Percentiles rank a stretch among this genome's conserved stretches.
These are phyloP conservation scores for Schizothecium vesticola DNA, from an alignment of 495 filamentous ascomycete genomes.

Conservation along the genomic window DNA sequence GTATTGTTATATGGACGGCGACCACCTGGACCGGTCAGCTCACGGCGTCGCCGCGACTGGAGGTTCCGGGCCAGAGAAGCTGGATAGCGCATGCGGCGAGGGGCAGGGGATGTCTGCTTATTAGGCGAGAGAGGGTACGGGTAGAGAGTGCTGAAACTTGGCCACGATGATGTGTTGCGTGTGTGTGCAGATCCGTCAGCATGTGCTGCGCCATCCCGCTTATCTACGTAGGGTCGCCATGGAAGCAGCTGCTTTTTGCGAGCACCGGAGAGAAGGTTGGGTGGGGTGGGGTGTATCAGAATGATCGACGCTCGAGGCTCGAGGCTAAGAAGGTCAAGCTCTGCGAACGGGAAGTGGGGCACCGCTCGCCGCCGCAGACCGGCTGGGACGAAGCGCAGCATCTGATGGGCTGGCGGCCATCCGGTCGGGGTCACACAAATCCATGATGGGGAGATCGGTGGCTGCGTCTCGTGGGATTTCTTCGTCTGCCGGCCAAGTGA, in stretches of 20 bases:
- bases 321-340: background rate
- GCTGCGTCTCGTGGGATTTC: too few relatives aligned
- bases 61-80: background rate
- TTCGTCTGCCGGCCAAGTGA: background rate
- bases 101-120: too few relatives aligned
- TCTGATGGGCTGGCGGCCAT: background rate
- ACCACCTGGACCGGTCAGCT: background rate
- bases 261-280: background rate
- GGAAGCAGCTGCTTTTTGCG: too few relatives aligned
- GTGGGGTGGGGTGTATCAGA: background rate
- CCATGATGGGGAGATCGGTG: background rate
- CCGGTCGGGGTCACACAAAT: background rate
- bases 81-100: background rate
- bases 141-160: background rate
- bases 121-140: background rate
- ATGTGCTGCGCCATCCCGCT: background rate
- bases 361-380: background rate
- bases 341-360: background rate
- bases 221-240: too few relatives aligned
- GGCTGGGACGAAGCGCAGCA: background rate
- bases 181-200: background rate
- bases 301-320: too few relatives aligned
- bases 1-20: background rate
- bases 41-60: background rate
- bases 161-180: background rate